These are phyloP conservation scores for Wickerhamiella brachini DNA, from an alignment of 805 yeast genomes.

Conservation along the genomic window DNA sequence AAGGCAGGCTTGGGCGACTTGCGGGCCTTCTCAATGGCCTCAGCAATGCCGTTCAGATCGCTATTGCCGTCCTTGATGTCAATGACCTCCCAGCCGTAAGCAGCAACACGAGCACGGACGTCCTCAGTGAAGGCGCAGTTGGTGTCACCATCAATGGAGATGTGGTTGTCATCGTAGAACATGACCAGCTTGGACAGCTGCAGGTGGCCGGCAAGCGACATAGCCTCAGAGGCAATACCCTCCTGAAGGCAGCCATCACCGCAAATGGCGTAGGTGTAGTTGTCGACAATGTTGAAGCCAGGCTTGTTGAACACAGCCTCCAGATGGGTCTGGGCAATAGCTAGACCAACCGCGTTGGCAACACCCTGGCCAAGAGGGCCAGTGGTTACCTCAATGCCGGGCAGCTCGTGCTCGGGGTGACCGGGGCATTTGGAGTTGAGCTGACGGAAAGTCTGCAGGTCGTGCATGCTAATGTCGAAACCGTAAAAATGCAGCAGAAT, in stretches of 20 bases:
- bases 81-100: slow-evolving; percentile 89
- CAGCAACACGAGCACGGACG: slow-evolving; percentile 66
- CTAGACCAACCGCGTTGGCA: slow-evolving; percentile 89
- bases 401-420: slow-evolving; percentile 85
- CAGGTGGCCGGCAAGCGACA: slow-evolving; percentile 91
- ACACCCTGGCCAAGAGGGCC: slow-evolving; percentile 99
- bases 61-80: slow-evolving; percentile 69
- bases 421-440: slow-evolving; percentile 88
- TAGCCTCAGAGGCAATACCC: slow-evolving; percentile 92
- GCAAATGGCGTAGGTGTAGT: slow-evolving; percentile 62
- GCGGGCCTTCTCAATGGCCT: slow-evolving; percentile 75
- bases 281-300: slow-evolving; percentile 54
- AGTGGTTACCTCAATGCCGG: slow-evolving; percentile 94
- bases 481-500: slow-evolving; percentile 76
- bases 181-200: slow-evolving; percentile 86
- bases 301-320: slow-evolving; percentile 94
- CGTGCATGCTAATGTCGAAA: slow-evolving; percentile 66
- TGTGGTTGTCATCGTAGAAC: slow-evolving; percentile 91
- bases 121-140: slow-evolving; percentile 86
- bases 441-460: slow-evolving; percentile 82
- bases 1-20: slow-evolving; percentile 69
- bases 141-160: slow-evolving; percentile 92
- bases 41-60: slow-evolving; percentile 54
- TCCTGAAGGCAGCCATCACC: slow-evolving; percentile 99
- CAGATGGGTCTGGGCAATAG: slow-evolving; percentile 82